phyloP scores from a whole-genome alignment of 331 rosid species.

The Quercus phellos region DNA sequence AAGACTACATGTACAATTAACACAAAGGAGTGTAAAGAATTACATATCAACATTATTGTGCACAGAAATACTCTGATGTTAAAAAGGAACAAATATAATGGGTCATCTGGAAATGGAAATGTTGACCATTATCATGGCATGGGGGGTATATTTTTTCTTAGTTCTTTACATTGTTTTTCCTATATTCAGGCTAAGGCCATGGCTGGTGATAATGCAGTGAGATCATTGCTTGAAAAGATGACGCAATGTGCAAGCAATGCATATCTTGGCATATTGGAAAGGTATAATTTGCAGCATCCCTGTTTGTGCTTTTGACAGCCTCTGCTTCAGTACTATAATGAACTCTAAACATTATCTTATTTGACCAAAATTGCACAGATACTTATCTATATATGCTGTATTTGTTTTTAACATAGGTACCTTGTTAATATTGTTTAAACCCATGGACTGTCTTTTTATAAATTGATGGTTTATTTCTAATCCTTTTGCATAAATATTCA shows the following conservation, averaged over 20 bases:
- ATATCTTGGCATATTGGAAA: conserved; percentile 86
- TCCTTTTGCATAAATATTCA: not conserved
- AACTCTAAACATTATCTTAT: not conserved
- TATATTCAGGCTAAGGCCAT: conserved; percentile 88
- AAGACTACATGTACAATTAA: too few relatives aligned
- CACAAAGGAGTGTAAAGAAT: too few relatives aligned
- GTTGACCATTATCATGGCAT: not conserved
- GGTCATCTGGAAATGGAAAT: not conserved
- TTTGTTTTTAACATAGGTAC: not conserved
- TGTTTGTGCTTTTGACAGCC: not conserved
- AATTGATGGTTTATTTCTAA: not conserved
- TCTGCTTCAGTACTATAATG: not conserved
- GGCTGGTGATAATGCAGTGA: conserved; percentile 92
- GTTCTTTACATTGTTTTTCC: conserved; percentile 11
- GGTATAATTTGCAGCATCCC: conserved; percentile 32
- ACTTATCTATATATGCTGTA: not conserved
- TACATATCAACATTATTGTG: too few relatives aligned
- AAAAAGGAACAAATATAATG: not conserved
- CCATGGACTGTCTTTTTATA: not conserved
- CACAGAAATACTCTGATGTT: not conserved
- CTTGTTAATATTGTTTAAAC: not conserved
- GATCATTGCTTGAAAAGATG: conserved; percentile 93
- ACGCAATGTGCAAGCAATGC: conserved; percentile 86
- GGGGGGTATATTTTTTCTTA: not conserved
- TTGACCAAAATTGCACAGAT: not conserved